phyloP scores from a whole-genome alignment of 441 rosid genomes.

The Gossypium gossypioides region DNA sequence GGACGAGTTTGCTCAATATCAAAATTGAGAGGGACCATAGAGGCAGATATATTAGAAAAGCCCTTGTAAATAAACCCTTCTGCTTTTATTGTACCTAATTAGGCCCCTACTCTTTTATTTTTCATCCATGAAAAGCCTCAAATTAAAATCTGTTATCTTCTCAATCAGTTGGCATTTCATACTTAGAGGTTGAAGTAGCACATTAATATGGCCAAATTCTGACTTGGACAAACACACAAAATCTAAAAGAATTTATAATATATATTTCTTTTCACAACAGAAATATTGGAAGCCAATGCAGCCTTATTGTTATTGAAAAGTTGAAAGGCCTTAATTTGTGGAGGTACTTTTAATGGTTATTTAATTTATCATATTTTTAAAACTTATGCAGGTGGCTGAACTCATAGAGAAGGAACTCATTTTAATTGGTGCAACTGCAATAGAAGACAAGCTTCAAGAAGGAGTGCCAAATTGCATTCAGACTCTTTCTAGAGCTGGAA shows the following conservation, averaged over 20 bases:
- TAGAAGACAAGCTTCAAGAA: slow-evolving; percentile 99
- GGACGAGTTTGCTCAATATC: too few species aligned
- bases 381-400: slow-evolving; percentile 72
- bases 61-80: too few species aligned
- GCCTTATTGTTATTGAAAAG: not conserved
- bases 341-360: slow-evolving; percentile 13
- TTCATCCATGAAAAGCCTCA: too few species aligned
- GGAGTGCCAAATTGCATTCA: slow-evolving; percentile 97
- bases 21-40: too few species aligned
- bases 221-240: not conserved
- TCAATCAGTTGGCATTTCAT: not conserved
- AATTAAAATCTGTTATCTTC: not conserved
- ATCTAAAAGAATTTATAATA: not conserved
- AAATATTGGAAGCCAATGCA: not conserved
- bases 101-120: too few species aligned
- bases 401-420: slow-evolving; percentile 81
- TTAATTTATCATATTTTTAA: slow-evolving; percentile 13
- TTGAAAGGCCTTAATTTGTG: not conserved
- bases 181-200: not conserved
- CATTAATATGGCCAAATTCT: not conserved
- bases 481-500: slow-evolving; percentile 96
- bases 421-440: slow-evolving; percentile 92
- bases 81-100: too few species aligned
- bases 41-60: too few species aligned
- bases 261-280: not conserved